A percentile compares a stretch with the other conserved stretches of the same genome.
Conservation (phyloP, 176 grass and related monocot species). For the Triticum monococcum region DNA sequence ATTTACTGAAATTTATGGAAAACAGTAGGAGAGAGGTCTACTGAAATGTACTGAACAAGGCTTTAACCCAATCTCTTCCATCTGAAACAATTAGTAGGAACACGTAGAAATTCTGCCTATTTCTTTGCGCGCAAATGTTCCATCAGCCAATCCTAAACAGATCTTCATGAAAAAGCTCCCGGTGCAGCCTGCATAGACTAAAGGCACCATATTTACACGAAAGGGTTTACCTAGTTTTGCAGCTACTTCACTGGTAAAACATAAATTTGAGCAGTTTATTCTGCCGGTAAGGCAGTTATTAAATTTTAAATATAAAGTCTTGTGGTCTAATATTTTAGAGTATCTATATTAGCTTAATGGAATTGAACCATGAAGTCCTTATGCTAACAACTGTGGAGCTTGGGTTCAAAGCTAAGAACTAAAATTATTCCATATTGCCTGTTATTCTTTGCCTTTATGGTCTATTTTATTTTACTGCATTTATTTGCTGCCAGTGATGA, state of each 20-base stretch:
- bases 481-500: not conserved
- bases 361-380: not conserved
- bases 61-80: slow-evolving; percentile 2
- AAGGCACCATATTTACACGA: not conserved
- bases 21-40: not conserved
- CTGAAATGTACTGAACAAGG: not conserved
- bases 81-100: not conserved
- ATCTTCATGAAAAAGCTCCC: not conserved
- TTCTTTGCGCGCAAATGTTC: not conserved
- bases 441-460: not conserved
- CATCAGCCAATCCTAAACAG: not conserved
- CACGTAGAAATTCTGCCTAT: not conserved
- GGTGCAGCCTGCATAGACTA: not conserved
- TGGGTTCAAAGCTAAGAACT: not conserved
- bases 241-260: not conserved
- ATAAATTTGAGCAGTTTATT: not conserved
- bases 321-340: not conserved
- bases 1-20: not conserved
- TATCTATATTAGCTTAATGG: not conserved
- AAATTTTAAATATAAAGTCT: not conserved
- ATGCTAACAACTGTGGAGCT: not conserved
- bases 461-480: not conserved
- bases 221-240: not conserved
- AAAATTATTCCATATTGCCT: not conserved
- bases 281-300: not conserved